phyloP scores from a whole-genome alignment of 2,329 filamentous ascomycete species.

The Pestalotiopsis fici region DNA sequence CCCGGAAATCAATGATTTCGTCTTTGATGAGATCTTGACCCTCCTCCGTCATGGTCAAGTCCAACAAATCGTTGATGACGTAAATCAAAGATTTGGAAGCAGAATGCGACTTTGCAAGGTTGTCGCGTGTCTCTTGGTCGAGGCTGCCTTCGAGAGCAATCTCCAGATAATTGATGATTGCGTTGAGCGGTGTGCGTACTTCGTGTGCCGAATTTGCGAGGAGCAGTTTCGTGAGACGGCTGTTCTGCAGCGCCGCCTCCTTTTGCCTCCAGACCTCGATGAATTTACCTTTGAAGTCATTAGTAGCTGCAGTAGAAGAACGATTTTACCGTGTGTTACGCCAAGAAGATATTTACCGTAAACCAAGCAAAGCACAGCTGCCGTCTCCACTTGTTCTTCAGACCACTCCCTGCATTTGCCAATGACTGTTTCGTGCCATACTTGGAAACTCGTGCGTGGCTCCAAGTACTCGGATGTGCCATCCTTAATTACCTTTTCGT shows the following conservation, averaged over 20 bases:
- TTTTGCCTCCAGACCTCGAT: conserved; percentile 94
- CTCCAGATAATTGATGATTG: conserved; percentile 92
- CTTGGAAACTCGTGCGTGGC: conserved; percentile 76
- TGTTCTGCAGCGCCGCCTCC: conserved; percentile 79
- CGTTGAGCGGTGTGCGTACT: conserved; percentile 86
- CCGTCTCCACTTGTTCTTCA: conserved; percentile 86
- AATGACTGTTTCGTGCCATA: conserved; percentile 78
- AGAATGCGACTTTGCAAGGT: conserved; percentile 81
- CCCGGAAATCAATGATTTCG: conserved; percentile 73
- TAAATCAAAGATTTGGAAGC: conserved; percentile 92
- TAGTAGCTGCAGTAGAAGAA: neutral
- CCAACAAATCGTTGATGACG: conserved; percentile 89
- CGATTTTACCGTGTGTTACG: neutral
- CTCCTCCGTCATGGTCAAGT: conserved; percentile 86
- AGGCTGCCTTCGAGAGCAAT: conserved; percentile 82
- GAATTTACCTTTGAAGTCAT: conserved; percentile 57
- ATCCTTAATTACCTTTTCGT: conserved; percentile 74
- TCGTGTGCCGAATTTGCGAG: conserved; percentile 90
- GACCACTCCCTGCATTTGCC: conserved; percentile 87
- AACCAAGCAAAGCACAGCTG: conserved; percentile 82
- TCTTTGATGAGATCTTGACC: conserved; percentile 78
- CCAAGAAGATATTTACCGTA: conserved; percentile 63
- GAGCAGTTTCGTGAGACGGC: conserved; percentile 75
- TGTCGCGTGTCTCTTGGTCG: conserved; percentile 82
- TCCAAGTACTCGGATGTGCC: conserved; percentile 76